Evolutionary conservation across 768 basidiomycete genomes (phyloP).

Genomic region (Phlebiopsis flavidoalba): DNA sequence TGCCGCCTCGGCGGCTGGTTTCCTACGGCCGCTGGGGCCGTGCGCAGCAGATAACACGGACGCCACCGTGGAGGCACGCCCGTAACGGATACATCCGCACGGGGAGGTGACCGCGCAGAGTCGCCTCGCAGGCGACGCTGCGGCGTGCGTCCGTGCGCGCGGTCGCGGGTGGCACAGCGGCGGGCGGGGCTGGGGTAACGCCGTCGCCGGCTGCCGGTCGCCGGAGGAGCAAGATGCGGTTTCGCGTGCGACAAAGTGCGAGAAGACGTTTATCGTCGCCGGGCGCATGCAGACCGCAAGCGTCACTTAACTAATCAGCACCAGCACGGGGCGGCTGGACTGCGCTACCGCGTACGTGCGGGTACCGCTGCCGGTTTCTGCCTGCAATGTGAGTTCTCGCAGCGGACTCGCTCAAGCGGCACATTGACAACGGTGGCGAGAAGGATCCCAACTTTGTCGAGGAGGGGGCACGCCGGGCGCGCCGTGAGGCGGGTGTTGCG

Average conservation of each 20-base stretch:
- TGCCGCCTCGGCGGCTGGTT: not conserved
- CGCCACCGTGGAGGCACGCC: not conserved
- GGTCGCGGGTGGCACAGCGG: no score
- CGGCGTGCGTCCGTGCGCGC: no score
- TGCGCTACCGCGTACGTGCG: slow-evolving; percentile 65
- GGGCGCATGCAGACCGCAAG: slow-evolving; percentile 79
- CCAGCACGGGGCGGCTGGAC: slow-evolving; percentile 60
- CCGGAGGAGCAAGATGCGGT: slow-evolving; percentile 25
- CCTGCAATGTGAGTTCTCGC: slow-evolving; percentile 76
- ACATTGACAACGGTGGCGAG: slow-evolving; percentile 78
- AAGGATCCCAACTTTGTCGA: slow-evolving; percentile 36
- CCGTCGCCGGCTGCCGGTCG: not conserved
- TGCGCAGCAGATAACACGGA: no score
- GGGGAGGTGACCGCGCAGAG: no score
- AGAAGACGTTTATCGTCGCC: slow-evolving; percentile 76
- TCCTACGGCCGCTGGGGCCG: slow-evolving; percentile 3
- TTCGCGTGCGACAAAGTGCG: slow-evolving; percentile 71
- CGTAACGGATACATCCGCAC: not conserved
- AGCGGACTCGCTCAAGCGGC: slow-evolving; percentile 78
- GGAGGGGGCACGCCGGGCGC: not conserved
- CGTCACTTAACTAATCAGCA: slow-evolving; percentile 76
- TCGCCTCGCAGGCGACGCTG: no score
- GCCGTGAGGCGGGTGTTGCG: not conserved
- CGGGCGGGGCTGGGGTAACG: not conserved
- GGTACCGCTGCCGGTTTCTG: slow-evolving; percentile 23